Evolutionary conservation across 495 filamentous ascomycete species (phyloP), one percentile per base, ranked within the genome.

Genomic region (Choiromyces venosus): DNA sequence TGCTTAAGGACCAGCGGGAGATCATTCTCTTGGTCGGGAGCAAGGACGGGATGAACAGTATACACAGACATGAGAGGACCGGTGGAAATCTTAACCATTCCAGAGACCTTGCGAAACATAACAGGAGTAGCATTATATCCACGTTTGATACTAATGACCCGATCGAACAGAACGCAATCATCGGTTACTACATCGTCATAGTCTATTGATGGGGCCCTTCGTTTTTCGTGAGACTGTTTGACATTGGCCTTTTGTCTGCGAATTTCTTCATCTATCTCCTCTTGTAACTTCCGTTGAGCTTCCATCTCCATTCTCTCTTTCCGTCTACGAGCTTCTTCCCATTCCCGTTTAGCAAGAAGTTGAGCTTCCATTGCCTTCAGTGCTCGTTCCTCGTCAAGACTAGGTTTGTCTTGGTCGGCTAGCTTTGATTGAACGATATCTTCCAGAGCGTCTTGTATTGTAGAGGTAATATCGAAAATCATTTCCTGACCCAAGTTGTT

Each of bases 381-480:
- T 14, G 90, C 93, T 37, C 95, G 87, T 81, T 98, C 94, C 78
- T 96, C 93, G 79, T 95, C 93, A 21, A 99, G 83, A 44, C 93
- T 97, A 0, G 93, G 93, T 14, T 97, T 83, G 67, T 93, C 87
- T 70, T 88, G 85, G 21, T 91, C 88, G 65, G 89, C 90, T 68
- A 77, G 46, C 73, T 89, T 89, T 37, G 88, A 88, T 76, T 90
- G 86, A 12, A 92, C 91, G 29, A 91, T 92, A 83, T 96, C 92
- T 80, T 98, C 93, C 29, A 99, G 84, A 25, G 94, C 88, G 74
- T 98, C 95, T 73, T 92, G 90, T 65, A 97, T 89, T 7, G 90
- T 88, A 67, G 91, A 87, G 12, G 92, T 91, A 46, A 99, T 86
- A 71, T 93, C 91, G 82, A 92, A 90, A 18, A 99, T 92, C 94